phyloP scores from a whole-genome alignment of 1,284 basidiomycete species.

The Thecaphora thlaspeos region DNA sequence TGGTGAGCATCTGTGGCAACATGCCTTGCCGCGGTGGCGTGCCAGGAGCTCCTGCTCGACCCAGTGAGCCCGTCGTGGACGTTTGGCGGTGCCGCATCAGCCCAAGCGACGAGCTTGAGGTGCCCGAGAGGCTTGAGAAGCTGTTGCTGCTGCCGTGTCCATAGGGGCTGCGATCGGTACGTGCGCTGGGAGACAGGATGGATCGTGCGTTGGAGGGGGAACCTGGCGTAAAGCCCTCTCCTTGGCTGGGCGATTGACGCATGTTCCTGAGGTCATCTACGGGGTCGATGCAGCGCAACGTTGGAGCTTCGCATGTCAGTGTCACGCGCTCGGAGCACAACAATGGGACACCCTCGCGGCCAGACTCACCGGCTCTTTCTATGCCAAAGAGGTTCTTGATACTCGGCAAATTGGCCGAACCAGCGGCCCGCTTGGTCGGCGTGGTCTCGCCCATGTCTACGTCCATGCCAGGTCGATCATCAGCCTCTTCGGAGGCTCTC shows the following conservation, averaged over 20 bases:
- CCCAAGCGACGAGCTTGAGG: constrained; percentile 30
- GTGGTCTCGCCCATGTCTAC: constrained; percentile 16
- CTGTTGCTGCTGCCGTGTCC: constrained; percentile 19
- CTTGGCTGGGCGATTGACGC: too few species aligned
- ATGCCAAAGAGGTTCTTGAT: constrained; percentile 36
- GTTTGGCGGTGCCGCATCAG: constrained; percentile 28
- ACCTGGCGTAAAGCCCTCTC: too few species aligned
- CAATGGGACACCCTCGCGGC: too few species aligned
- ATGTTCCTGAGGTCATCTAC: too few species aligned
- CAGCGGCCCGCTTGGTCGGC: constrained; percentile 3
- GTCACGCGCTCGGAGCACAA: too few species aligned
- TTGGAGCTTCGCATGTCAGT: too few species aligned
- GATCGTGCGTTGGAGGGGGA: too few species aligned
- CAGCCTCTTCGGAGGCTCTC: background rate
- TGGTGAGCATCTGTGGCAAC: constrained; percentile 19
- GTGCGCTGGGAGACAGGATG: too few species aligned
- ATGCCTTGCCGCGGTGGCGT: constrained; percentile 26
- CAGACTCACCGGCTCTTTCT: constrained; percentile 9
- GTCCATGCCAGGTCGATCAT: constrained; percentile 22
- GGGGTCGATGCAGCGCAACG: too few species aligned
- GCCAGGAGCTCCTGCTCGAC: constrained; percentile 12
- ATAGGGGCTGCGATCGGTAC: too few species aligned
- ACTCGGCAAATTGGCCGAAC: constrained; percentile 24
- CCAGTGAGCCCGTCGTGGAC: constrained; percentile 25
- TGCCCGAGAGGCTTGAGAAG: constrained; percentile 22